phyloP scores from a whole-genome alignment of 345 rosid species.

The Reutealis trisperma region DNA sequence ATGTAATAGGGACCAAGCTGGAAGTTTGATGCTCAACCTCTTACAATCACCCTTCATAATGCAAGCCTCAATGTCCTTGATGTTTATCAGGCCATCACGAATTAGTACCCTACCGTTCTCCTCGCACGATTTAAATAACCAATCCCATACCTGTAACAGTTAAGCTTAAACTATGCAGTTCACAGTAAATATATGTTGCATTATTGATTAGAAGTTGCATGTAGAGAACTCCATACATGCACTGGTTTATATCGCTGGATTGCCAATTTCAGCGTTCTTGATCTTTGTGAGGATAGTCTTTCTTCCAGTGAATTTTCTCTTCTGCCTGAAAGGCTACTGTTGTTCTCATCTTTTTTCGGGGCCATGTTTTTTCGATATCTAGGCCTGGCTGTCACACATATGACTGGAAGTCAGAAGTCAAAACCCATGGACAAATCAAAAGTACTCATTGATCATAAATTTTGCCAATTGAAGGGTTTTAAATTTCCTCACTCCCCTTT shows the following conservation, averaged over 20 bases:
- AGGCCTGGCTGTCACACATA: constrained; percentile 74
- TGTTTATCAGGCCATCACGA: constrained; percentile 56
- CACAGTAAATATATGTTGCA: neutral
- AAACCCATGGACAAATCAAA: neutral
- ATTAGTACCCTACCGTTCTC: constrained; percentile 69
- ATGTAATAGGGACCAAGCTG: constrained; percentile 72
- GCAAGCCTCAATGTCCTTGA: constrained; percentile 68
- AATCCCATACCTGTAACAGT: constrained; percentile 73
- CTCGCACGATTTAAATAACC: constrained; percentile 85
- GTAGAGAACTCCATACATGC: constrained; percentile 44
- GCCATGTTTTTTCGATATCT: constrained; percentile 48
- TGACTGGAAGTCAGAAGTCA: constrained; percentile 13
- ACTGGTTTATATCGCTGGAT: constrained; percentile 63
- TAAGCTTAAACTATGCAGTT: constrained; percentile 8
- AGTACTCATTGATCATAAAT: neutral
- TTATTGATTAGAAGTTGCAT: neutral
- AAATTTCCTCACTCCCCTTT: no score
- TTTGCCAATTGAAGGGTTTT: neutral
- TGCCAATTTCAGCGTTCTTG: constrained; percentile 57
- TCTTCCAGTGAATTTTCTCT: constrained; percentile 46
- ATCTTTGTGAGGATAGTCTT: constrained; percentile 50
- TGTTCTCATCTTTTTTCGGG: constrained; percentile 31
- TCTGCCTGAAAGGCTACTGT: constrained; percentile 36
- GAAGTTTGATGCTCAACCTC: constrained; percentile 58
- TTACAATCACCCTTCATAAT: constrained; percentile 57